Conservation (phyloP, 805 yeast species). For the Hanseniaspora vineae region DNA sequence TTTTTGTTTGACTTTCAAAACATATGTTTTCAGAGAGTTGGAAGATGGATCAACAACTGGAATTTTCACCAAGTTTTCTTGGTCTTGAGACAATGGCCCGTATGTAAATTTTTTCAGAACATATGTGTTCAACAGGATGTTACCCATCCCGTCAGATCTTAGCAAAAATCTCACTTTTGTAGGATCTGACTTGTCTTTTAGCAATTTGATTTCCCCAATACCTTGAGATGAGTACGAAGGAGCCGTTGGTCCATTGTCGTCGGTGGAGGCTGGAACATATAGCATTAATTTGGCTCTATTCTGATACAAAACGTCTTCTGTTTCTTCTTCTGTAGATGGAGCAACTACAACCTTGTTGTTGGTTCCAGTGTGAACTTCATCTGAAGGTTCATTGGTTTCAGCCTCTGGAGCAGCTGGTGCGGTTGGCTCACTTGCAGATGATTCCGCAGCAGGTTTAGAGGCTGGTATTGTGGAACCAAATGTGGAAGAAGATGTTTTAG, state of each 20-base stretch:
- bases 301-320: slow-evolving; percentile 49
- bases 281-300: slow-evolving; percentile 63
- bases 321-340: slow-evolving; percentile 63
- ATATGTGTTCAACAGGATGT: slow-evolving; percentile 61
- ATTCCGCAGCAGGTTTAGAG: slow-evolving; percentile 8
- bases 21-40: slow-evolving; percentile 51
- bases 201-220: slow-evolving; percentile 67
- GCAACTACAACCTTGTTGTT: slow-evolving; percentile 31
- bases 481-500: too few relatives aligned
- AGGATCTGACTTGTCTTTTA: slow-evolving; percentile 44
- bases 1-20: slow-evolving; percentile 54
- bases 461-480: too few relatives aligned
- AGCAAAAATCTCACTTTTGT: slow-evolving; percentile 56
- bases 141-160: slow-evolving; percentile 80
- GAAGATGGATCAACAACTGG: slow-evolving; percentile 42
- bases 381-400: slow-evolving; percentile 17
- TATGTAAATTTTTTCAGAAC: slow-evolving; percentile 48
- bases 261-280: slow-evolving; percentile 37
- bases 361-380: slow-evolving; percentile 30
- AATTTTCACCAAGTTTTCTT: slow-evolving; percentile 53
- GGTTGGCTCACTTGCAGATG: too few relatives aligned
- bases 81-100: slow-evolving; percentile 37
- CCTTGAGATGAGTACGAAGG: slow-evolving; percentile 52
- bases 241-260: slow-evolving; percentile 6
- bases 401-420: background rate